Base-by-base conservation (phyloP, 352 stramenopile genomes). In the Phytophthora megakarya region DNA sequence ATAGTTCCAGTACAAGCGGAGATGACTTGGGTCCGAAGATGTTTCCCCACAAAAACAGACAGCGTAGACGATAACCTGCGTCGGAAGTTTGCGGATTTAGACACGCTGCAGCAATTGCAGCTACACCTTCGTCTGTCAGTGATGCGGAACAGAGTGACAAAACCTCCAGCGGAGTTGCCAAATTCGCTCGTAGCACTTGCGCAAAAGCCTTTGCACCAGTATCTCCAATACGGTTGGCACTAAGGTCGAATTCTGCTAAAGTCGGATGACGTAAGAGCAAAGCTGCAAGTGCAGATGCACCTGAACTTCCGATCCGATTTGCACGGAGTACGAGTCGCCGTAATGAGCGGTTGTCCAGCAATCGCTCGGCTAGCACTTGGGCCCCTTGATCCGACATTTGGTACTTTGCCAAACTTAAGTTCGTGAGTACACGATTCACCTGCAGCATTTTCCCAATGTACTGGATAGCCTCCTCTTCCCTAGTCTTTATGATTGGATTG, bases 401-500 rank as follows among this genome's bases (percentile, higher is more conserved):
- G 50, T 93, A 80, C 56, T 93, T 92, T 58, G 69, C 71, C 30
- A 92, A 58, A 55, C 81, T 92, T 28, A 92, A 66, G 47, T 51
- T 55, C 22, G 61, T 72, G 42, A 92, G 72, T 33, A 76, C 79
- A 19, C 69, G 52, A 52, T 92, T 90, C n/a, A 87, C 78, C 56
- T 90, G 81, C 43, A 92, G 66, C 73, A 88, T 88, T 60, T 90
- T 90, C 39, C 79, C 84, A 13, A 92, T 65, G 44, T 90, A 84
- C 62, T 92, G 84, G 19, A 88, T 72, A 3, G 77, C 71, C 22
- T 90, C 84, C 57, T 91, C 81, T 58, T 92, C 84, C n/a, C 73
- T 88, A 0, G 73, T 81, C 11, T 61, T 61, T 16, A 91, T 22
- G 0, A 89, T 51, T 1, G 81, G 81, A 28, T 89, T 90, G 66